A percentile compares a stretch with the other conserved stretches of the same genome.
phyloP scores from a whole-genome alignment of 352 stramenopile genomes.

The Phytopythium kandeliae region DNA sequence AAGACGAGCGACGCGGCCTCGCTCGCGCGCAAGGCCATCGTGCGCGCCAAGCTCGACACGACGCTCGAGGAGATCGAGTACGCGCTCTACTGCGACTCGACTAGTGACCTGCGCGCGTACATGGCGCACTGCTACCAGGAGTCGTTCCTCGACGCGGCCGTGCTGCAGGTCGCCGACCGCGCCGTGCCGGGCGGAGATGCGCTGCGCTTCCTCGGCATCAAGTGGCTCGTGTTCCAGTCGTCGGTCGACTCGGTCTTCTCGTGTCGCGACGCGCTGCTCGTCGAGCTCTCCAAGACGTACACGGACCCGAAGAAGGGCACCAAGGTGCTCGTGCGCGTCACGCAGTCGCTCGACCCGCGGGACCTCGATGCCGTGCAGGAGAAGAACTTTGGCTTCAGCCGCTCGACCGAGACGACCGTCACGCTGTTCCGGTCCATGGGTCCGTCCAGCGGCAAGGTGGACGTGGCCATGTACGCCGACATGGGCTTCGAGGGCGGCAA shows the following conservation, averaged over 20 bases:
- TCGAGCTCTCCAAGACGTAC: constrained; percentile 60
- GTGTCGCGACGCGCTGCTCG: constrained; percentile 50
- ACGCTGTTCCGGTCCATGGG: constrained; percentile 54
- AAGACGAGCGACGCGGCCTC: constrained; percentile 39
- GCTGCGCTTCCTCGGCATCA: constrained; percentile 69
- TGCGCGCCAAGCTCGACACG: constrained; percentile 63
- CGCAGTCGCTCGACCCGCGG: constrained; percentile 46
- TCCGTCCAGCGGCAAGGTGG: constrained; percentile 45
- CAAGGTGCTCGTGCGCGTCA: constrained; percentile 53
- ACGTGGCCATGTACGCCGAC: constrained; percentile 34
- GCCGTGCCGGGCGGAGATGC: constrained; percentile 34
- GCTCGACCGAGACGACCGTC: constrained; percentile 43
- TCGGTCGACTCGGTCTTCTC: constrained; percentile 64
- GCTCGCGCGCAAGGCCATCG: constrained; percentile 36
- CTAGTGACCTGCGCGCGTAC: constrained; percentile 52
- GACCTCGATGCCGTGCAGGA: constrained; percentile 38
- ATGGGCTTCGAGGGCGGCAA: constrained; percentile 35
- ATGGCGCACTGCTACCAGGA: constrained; percentile 66
- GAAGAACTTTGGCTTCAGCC: constrained; percentile 59
- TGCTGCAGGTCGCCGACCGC: constrained; percentile 58
- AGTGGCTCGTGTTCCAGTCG: constrained; percentile 70
- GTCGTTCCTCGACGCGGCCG: constrained; percentile 63
- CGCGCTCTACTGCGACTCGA: constrained; percentile 51
- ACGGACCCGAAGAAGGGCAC: constrained; percentile 45
- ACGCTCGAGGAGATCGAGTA: constrained; percentile 71